These are phyloP conservation scores for Cryptococcus sp. DNA, from an alignment of 1,284 basidiomycete genomes.

Conservation along the genomic window DNA sequence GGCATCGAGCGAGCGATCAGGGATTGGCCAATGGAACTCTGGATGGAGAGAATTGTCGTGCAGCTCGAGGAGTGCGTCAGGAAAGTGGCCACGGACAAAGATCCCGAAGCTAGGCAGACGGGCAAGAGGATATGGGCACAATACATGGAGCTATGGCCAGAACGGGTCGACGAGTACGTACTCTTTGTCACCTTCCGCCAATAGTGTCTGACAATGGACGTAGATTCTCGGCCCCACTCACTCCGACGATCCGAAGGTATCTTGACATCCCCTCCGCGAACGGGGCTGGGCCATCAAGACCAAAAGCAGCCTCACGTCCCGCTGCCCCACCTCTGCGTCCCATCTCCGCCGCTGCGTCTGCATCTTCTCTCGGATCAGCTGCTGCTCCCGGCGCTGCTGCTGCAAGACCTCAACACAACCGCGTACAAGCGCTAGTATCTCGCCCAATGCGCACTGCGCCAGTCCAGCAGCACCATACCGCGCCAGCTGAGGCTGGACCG, in stretches of 20 bases:
- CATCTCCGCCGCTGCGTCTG: constrained; percentile 13
- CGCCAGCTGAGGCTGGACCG: constrained; percentile 6
- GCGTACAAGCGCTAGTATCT: constrained; percentile 17
- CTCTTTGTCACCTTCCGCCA: background rate
- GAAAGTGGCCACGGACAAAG: constrained; percentile 54
- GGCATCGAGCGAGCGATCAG: constrained; percentile 36
- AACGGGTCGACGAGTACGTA: constrained; percentile 54
- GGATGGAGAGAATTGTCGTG: constrained; percentile 37
- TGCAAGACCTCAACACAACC: constrained; percentile 17
- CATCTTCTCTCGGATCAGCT: constrained; percentile 8
- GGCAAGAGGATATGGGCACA: constrained; percentile 53
- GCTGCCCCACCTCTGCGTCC: constrained; percentile 4
- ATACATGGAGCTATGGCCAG: constrained; percentile 54
- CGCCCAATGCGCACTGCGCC: constrained; percentile 6
- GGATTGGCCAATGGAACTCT: constrained; percentile 44
- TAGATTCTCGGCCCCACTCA: constrained; percentile 55
- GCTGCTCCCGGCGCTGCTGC: background rate
- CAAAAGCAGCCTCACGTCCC: constrained; percentile 10
- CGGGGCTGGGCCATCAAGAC: constrained; percentile 19
- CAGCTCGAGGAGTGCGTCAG: constrained; percentile 53
- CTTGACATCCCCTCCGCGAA: constrained; percentile 45
- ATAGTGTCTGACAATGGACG: constrained; percentile 10
- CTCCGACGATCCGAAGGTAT: constrained; percentile 55
- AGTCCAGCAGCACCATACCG: constrained; percentile 3
- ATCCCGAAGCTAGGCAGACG: constrained; percentile 55